Evolutionary conservation across 2,329 filamentous ascomycete species (phyloP).

Genomic region (Hypoxylon sp.): DNA sequence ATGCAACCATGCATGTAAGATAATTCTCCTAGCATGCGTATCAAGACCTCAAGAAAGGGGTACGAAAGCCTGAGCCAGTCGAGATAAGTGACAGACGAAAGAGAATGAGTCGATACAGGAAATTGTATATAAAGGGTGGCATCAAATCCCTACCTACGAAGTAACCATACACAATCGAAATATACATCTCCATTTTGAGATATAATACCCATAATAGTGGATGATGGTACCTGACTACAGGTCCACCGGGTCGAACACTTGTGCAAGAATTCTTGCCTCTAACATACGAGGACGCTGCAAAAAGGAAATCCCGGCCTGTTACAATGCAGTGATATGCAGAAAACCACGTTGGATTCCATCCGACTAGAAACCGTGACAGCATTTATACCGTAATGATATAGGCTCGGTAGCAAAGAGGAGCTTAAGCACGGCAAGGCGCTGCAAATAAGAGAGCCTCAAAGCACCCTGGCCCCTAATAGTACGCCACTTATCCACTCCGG

Average conservation of each 20-base stretch:
- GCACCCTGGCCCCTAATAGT: conserved; percentile 14
- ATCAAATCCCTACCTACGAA: conserved; percentile 16
- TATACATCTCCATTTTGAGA: conserved; percentile 24
- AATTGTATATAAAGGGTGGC: conserved; percentile 10
- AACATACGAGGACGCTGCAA: conserved; percentile 24
- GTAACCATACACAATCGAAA: conserved; percentile 12
- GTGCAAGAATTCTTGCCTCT: conserved; percentile 26
- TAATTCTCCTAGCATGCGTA: conserved; percentile 18
- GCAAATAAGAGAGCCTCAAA: conserved; percentile 28
- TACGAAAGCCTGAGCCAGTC: conserved; percentile 9
- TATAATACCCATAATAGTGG: conserved; percentile 22
- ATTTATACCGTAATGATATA: conserved; percentile 38
- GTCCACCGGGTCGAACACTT: conserved; percentile 27
- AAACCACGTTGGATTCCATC: conserved; percentile 28
- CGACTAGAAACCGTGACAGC: conserved; percentile 36
- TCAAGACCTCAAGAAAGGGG: conserved; percentile 17
- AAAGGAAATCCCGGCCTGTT: conserved; percentile 32
- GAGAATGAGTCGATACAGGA: conserved; percentile 2
- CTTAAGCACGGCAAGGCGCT: conserved; percentile 25
- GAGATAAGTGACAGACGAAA: conserved; percentile 9
- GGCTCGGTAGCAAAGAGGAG: conserved; percentile 16
- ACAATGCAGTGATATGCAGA: conserved; percentile 37
- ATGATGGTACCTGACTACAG: conserved; percentile 29
- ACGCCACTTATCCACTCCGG: conserved; percentile 22
- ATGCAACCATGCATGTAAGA: conserved; percentile 38